Conservation (phyloP, 2,329 filamentous ascomycete species). For the Colletotrichum sp. region DNA sequence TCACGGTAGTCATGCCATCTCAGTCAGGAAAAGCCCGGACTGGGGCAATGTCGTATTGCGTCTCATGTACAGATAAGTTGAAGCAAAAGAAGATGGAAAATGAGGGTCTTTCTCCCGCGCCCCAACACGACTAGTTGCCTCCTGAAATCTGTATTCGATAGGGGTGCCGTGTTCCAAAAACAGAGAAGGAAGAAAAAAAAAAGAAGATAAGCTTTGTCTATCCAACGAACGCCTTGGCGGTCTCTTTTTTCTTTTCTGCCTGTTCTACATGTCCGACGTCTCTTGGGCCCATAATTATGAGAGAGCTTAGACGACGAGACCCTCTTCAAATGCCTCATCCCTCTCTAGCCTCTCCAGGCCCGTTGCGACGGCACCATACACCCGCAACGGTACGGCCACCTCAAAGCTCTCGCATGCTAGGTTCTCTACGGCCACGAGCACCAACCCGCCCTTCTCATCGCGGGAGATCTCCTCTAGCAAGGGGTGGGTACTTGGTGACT, state of each 20-base stretch:
- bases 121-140: background rate
- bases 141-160: background rate
- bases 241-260: background rate
- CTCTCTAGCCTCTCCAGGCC: constrained; percentile 61
- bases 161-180: background rate
- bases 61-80: background rate
- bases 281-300: background rate
- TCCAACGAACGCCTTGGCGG: constrained; percentile 8
- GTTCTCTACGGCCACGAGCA: constrained; percentile 79
- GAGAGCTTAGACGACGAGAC: constrained; percentile 38
- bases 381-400: constrained; percentile 80
- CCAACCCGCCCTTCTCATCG: constrained; percentile 76
- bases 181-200: background rate
- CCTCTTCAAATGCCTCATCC: constrained; percentile 57
- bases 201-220: background rate
- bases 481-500: constrained; percentile 39
- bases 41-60: background rate
- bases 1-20: background rate
- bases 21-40: background rate
- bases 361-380: constrained; percentile 71
- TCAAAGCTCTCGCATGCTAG: constrained; percentile 89
- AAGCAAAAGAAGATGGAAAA: background rate
- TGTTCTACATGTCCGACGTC: background rate
- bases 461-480: constrained; percentile 81
- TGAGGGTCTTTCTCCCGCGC: background rate